Evolutionary conservation across 2,329 filamentous ascomycete species (phyloP), one percentile per base, ranked within the genome.

Genomic region (Aureobasidium sp.): DNA sequence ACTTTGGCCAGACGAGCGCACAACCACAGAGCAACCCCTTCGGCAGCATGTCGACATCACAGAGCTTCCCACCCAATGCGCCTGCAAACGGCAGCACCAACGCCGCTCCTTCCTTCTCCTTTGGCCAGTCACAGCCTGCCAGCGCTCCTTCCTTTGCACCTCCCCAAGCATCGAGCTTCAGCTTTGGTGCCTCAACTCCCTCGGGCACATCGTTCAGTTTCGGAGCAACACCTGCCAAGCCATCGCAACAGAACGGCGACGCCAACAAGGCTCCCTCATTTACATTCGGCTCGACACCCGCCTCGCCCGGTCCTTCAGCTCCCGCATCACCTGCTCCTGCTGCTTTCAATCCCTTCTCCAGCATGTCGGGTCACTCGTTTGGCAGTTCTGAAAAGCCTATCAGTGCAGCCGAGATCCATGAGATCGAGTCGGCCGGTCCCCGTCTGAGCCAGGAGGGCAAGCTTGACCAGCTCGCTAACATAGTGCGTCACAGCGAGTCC

Each of bases 401-500:
- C 27, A 61, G 57, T 29, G 63, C 62, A 33, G 44, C 61, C n/a
- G 63, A 65, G 48, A 61, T 62, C n/a, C 27, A 45, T 2, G 63
- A 65, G 37, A 56, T 65, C 7, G 62, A 65, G 29, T 19, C 49
- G 4, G 58, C 63, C 6, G 63, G 61, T 6, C 61, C 61, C 5
- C 42, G 47, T 31, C 42, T 65, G 29, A 47, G 39, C 24, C 52
- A 60, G 5, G 44, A 59, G 31, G 49, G 49, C 56, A 60, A 65
- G 29, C 58, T 56, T 19, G 53, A 58, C 17, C 48, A 54, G 19
- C 40, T 65, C 22, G 52, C 53, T 0, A 57, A 62, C 27, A 62
- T 65, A 31, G 63, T 65, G 22, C 62, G 62, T 33, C 45, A 63
- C 9, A 64, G 60, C 58, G 58, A 61, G n/a, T 37, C 58, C 19